Percentiles rank a stretch among this genome's conserved stretches.
phyloP scores from a whole-genome alignment of 2,329 filamentous ascomycete genomes.

The Meredithiella fracta region DNA sequence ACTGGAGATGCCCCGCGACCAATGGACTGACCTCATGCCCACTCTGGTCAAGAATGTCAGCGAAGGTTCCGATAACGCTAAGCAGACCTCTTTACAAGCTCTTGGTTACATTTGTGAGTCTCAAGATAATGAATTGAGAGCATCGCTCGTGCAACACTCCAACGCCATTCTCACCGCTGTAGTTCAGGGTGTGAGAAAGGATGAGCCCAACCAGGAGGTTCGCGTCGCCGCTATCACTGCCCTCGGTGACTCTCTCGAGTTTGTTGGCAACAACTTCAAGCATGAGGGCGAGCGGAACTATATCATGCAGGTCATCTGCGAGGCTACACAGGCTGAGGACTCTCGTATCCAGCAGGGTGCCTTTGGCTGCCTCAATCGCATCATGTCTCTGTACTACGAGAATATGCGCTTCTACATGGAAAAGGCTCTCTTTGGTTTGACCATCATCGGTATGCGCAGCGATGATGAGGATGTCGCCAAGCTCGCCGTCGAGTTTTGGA shows the following conservation, averaged over 20 bases:
- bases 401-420: constrained; percentile 99
- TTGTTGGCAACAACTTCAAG: constrained; percentile 96
- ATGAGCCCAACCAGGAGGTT: constrained; percentile 82
- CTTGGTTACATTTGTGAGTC: constrained; percentile 98
- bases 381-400: constrained; percentile 98
- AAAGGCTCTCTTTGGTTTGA: constrained; percentile 93
- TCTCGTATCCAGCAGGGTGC: constrained; percentile 84
- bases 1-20: constrained; percentile 81
- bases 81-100: constrained; percentile 86
- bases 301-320: constrained; percentile 99
- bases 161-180: constrained; percentile 97
- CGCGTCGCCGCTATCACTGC: constrained; percentile 85
- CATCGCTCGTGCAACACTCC: constrained; percentile 68
- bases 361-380: constrained; percentile 93
- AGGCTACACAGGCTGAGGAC: constrained; percentile 90
- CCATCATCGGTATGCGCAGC: constrained; percentile 96
- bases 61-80: constrained; percentile 69
- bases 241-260: constrained; percentile 90
- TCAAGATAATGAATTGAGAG: constrained; percentile 71
- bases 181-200: constrained; percentile 91
- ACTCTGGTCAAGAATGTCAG: constrained; percentile 84
- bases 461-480: constrained; percentile 96
- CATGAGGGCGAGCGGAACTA: constrained; percentile 98
- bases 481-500: constrained; percentile 98
- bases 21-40: constrained; percentile 87